Conservation (phyloP, 176 grass and related monocot species). For the Avena insularis region DNA sequence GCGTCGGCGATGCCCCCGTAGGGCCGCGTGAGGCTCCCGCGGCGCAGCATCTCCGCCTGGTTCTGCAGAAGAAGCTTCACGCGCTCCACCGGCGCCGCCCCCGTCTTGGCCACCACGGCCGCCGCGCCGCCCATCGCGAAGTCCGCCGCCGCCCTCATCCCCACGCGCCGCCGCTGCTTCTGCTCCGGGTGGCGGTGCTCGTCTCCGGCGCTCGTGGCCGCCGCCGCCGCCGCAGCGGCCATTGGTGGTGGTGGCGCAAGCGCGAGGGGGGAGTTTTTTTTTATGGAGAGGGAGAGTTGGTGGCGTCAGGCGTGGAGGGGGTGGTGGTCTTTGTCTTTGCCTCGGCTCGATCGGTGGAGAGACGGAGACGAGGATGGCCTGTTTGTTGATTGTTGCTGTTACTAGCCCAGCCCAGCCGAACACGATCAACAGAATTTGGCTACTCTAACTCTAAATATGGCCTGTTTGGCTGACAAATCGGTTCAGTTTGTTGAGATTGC, state of each 20-base stretch:
- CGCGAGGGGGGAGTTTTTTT: neutral
- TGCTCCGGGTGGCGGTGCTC: neutral
- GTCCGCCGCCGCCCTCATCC: conserved; percentile 59
- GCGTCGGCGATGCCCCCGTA: conserved; percentile 68
- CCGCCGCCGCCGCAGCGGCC: neutral
- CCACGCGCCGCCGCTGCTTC: neutral
- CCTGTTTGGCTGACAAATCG: neutral
- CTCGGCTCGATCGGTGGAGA: conserved; percentile 7
- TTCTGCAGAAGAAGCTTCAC: conserved; percentile 97
- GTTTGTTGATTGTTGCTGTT: neutral
- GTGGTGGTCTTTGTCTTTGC: neutral
- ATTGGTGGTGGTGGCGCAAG: neutral
- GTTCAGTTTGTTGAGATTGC: neutral
- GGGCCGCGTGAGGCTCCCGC: conserved; percentile 69
- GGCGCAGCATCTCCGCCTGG: conserved; percentile 82
- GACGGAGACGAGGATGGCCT: neutral
- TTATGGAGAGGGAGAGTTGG: neutral
- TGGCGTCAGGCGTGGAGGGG: neutral
- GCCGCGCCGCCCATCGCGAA: conserved; percentile 87
- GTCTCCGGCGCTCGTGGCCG: neutral
- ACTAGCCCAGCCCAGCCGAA: neutral
- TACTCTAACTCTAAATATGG: neutral
- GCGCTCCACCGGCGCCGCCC: conserved; percentile 80
- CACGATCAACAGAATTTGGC: neutral
- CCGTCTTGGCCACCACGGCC: conserved; percentile 79